Base-by-base conservation (phyloP, 768 basidiomycete genomes). In the Cystofilobasidium ferigula region DNA sequence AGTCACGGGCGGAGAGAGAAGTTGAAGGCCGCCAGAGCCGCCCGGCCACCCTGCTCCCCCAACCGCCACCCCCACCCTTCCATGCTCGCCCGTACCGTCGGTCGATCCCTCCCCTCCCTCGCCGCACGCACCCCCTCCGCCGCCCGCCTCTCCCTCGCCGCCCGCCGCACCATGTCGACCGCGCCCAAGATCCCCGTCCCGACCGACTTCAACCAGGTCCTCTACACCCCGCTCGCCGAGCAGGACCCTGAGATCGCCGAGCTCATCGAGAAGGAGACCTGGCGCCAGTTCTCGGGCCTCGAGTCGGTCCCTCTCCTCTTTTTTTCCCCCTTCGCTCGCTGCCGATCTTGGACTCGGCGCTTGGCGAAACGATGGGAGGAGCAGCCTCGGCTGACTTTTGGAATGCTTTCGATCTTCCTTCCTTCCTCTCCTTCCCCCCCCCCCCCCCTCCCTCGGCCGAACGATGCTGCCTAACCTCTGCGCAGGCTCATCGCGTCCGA, bases 241-340 rank as follows among this genome's bases (percentile, higher is more conserved):
- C 83, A 85, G 74, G 94, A 98, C 79, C 93, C 94, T 67, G 89
- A 88, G 76, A 85, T 99, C 74, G 84, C 91, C 78, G 90, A 93
- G 77, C 89, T 99, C 81, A 89, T 99, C 79, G 92, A 98, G 81
- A 71, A 77, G 64, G 91, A 98, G 81, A 94, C 89, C 78, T 98
- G 92, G 93, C 81, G 94, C 71, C 94, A 97, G 81, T 94, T 86
- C 77, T 89, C 89, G 56, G 94, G 94, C 64, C 85, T 99, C 69
- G 95, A 98, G 92, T 93, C 69, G 70, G 80, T 69, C 22, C 8
- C 22, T 24, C 22, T 20, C 24, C 57, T 59, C 58, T 60, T 16
- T 6, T 32, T 1, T 14, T 18, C 24, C 26, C n/a, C 42, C 16
- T 10, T 7, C 8, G 3, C n/a, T 24, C n/a, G 9, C 22, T 22